Evolutionary conservation across 768 basidiomycete species (phyloP).

Genomic region (Russula sp.): DNA sequence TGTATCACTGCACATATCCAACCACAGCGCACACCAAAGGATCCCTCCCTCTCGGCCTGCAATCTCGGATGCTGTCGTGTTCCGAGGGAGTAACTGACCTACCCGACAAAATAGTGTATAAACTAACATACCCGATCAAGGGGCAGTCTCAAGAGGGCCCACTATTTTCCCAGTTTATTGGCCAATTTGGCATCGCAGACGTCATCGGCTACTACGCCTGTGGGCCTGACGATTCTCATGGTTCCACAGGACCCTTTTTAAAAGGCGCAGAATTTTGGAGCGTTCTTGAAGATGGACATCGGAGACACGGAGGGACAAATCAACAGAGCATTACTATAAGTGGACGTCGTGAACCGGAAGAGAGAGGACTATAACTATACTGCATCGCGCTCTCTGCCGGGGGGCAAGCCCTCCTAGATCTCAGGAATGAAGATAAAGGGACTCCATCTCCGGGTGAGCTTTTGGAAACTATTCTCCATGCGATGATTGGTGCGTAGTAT

Average conservation of each 20-base stretch:
- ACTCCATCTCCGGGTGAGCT: background rate
- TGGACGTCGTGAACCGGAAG: background rate
- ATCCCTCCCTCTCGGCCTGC: background rate
- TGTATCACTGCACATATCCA: too few species aligned
- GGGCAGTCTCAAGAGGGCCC: background rate
- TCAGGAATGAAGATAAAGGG: background rate
- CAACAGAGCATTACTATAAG: too few species aligned
- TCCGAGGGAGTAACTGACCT: background rate
- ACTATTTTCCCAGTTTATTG: background rate
- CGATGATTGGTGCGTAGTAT: background rate
- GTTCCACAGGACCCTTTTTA: background rate
- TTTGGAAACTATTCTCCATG: background rate
- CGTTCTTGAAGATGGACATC: background rate
- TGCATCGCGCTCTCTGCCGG: background rate
- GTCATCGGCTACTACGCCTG: background rate
- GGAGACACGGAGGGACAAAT: background rate
- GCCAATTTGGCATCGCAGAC: background rate
- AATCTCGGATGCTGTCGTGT: background rate
- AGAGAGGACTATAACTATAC: background rate
- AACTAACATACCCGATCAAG: background rate
- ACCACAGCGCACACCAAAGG: background rate
- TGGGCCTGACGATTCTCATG: background rate
- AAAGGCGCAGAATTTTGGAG: background rate
- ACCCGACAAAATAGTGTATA: background rate
- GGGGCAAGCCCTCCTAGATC: background rate